Conservation (phyloP, 805 yeast species). For the Pichia heedii region DNA sequence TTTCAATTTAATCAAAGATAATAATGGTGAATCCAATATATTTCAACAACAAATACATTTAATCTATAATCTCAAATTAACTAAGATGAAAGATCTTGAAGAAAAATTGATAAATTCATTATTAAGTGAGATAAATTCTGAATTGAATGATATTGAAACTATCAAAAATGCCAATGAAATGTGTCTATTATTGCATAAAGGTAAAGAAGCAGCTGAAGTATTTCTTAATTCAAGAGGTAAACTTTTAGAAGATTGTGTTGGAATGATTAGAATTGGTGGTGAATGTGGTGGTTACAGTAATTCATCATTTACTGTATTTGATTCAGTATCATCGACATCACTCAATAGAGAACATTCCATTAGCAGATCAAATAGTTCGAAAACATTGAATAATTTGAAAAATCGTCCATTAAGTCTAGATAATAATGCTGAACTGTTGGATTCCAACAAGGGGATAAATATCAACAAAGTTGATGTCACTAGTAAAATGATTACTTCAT, state of each 20-base stretch:
- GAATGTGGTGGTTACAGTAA: constrained; percentile 36
- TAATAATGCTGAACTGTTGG: neutral
- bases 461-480: neutral
- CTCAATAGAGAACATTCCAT: neutral
- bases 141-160: constrained; percentile 13
- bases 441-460: neutral
- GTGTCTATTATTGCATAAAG: constrained; percentile 31
- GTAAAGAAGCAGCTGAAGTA: constrained; percentile 39
- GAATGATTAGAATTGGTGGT: constrained; percentile 46
- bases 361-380: constrained; percentile 5
- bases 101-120: constrained; percentile 16
- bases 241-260: constrained; percentile 38
- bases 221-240: constrained; percentile 40
- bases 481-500: constrained; percentile 6
- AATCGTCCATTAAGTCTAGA: constrained; percentile 4
- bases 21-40: constrained; percentile 9
- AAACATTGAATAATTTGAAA: neutral
- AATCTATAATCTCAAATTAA: constrained; percentile 8
- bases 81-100: constrained; percentile 20
- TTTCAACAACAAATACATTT: constrained; percentile 10
- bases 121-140: constrained; percentile 17
- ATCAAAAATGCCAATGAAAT: constrained; percentile 21
- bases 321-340: neutral
- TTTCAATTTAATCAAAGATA: constrained; percentile 13
- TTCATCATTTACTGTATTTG: neutral